Conservation (phyloP, 768 basidiomycete genomes). For the Pleurotus platypus region DNA sequence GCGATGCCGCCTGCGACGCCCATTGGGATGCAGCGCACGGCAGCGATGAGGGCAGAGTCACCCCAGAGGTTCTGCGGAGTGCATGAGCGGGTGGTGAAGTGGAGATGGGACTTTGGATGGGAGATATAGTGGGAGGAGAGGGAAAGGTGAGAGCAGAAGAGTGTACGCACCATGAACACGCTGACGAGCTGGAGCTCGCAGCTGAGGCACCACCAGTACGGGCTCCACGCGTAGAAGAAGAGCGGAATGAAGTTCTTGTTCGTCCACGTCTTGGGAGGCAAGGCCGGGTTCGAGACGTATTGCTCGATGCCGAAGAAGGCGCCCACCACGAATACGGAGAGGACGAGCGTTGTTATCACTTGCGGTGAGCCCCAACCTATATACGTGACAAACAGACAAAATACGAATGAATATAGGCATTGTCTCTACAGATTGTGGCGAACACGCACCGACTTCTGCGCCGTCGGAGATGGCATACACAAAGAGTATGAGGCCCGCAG, state of each 20-base stretch:
- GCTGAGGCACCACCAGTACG: slow-evolving; percentile 23
- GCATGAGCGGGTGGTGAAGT: slow-evolving; percentile 15
- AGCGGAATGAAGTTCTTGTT: slow-evolving; percentile 35
- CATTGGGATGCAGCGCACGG: slow-evolving; percentile 23
- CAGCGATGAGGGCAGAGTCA: slow-evolving; percentile 28
- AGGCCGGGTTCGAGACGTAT: slow-evolving; percentile 10
- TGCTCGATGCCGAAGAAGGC: slow-evolving; percentile 46
- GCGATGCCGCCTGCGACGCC: slow-evolving; percentile 6
- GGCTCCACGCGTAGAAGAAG: slow-evolving; percentile 23
- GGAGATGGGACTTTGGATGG: background rate
- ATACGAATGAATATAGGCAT: too few relatives aligned
- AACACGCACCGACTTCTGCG: slow-evolving; percentile 21
- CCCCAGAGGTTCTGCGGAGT: slow-evolving; percentile 24
- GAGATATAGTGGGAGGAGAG: slow-evolving; percentile 1
- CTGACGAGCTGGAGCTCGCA: slow-evolving; percentile 23
- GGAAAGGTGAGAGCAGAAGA: background rate
- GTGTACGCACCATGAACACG: slow-evolving; percentile 20
- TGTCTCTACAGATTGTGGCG: too few relatives aligned
- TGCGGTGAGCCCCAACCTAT: slow-evolving; percentile 39
- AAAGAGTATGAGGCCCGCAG: slow-evolving; percentile 24
- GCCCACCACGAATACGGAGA: slow-evolving; percentile 32
- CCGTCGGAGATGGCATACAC: slow-evolving; percentile 36
- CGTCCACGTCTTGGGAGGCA: slow-evolving; percentile 35
- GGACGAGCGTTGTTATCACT: slow-evolving; percentile 38
- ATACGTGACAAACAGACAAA: too few relatives aligned